Conservation (phyloP, 2,329 filamentous ascomycete genomes). For the Penicillium italicum region DNA sequence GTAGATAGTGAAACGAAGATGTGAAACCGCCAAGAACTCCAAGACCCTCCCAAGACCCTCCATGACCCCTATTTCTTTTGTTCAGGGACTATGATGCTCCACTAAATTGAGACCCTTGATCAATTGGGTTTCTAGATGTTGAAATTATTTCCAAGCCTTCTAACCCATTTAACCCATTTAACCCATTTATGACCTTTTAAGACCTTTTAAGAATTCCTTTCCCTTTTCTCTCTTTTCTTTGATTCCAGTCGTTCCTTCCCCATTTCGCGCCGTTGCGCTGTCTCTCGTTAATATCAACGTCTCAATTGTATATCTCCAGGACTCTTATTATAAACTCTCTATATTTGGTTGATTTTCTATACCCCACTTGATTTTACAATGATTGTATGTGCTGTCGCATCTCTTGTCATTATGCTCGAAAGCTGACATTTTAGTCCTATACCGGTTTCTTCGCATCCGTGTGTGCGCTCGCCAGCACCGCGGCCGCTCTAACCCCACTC, state of each 20-base stretch:
- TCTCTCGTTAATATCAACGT: constrained; percentile 20
- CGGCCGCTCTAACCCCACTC: constrained; percentile 54
- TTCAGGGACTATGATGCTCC: not conserved
- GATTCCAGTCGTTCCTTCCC: constrained; percentile 12
- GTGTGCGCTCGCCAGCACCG: constrained; percentile 45
- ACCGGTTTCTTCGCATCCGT: constrained; percentile 39
- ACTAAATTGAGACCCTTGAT: constrained; percentile 3
- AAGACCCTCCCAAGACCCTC: not conserved
- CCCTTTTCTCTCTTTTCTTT: not conserved
- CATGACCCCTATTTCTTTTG: constrained; percentile 2
- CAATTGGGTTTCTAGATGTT: not conserved
- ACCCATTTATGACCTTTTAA: too few species aligned
- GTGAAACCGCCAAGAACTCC: not conserved
- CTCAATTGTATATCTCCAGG: not conserved
- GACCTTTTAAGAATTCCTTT: not conserved
- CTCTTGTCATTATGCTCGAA: not conserved
- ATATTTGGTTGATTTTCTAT: not conserved
- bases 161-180: not conserved
- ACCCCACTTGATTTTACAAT: constrained; percentile 16
- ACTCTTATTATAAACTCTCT: constrained; percentile 1
- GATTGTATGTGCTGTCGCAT: constrained; percentile 19
- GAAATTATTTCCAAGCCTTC: not conserved
- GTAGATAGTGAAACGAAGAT: not conserved
- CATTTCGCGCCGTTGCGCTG: constrained; percentile 15
- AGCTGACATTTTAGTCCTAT: constrained; percentile 23